Evolutionary conservation across 1,284 basidiomycete genomes (phyloP).

Genomic region (Wallemia mellicola): DNA sequence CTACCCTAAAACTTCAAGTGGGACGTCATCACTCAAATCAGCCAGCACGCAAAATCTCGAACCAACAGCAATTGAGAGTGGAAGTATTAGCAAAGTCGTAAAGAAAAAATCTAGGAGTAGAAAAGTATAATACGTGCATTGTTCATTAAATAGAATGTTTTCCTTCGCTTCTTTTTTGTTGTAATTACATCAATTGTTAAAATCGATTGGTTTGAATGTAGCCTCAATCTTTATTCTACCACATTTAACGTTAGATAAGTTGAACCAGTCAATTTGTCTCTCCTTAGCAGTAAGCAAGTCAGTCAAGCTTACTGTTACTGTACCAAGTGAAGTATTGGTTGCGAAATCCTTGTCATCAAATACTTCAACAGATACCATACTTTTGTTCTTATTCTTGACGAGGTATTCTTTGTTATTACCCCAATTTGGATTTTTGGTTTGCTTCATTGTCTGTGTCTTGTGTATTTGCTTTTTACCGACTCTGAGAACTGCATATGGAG

Average conservation of each 20-base stretch:
- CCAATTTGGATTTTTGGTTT: conserved; percentile 35
- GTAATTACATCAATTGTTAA: background rate
- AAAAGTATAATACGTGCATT: too few relatives aligned
- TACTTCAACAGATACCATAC: background rate
- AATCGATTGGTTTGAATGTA: conserved; percentile 63
- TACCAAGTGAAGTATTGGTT: background rate
- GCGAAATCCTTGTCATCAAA: background rate
- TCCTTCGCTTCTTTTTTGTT: background rate
- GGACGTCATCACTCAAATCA: background rate
- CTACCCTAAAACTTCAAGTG: background rate
- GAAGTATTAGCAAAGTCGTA: background rate
- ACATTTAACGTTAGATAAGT: conserved; percentile 33
- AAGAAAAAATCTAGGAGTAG: too few relatives aligned
- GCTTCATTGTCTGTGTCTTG: conserved; percentile 38
- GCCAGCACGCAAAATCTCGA: background rate
- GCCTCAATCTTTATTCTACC: conserved; percentile 57
- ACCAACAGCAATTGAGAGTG: background rate
- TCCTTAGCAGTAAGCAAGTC: conserved; percentile 46
- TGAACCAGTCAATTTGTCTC: conserved; percentile 70
- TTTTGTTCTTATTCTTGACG: conserved; percentile 41
- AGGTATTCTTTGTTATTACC: conserved; percentile 35
- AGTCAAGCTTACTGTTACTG: conserved; percentile 25
- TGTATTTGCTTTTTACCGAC: conserved; percentile 28
- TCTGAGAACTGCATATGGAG: conserved; percentile 43
- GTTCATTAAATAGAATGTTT: too few relatives aligned